Conservation (phyloP, 2,329 filamentous ascomycete species). For the Aspergillus neotritici region DNA sequence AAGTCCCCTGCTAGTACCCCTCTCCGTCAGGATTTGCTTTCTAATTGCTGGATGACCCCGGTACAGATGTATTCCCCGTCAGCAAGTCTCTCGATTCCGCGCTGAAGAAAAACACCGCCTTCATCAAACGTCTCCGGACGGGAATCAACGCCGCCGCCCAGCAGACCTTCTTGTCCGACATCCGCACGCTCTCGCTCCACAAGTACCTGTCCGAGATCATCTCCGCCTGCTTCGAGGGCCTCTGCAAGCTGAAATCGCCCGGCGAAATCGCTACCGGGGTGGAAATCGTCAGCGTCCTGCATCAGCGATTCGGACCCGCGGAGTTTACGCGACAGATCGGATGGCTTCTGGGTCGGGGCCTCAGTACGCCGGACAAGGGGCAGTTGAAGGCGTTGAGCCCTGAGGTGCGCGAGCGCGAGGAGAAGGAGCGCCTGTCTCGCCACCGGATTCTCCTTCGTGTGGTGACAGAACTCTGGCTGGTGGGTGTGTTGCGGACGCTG, state of each 20-base stretch:
- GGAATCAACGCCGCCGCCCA: constrained; percentile 75
- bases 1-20: constrained; percentile 17
- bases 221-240: constrained; percentile 87
- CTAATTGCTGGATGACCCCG: constrained; percentile 18
- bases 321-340: constrained; percentile 90
- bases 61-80: constrained; percentile 68
- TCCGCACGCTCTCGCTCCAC: constrained; percentile 81
- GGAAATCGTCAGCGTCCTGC: constrained; percentile 89
- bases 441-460: constrained; percentile 83
- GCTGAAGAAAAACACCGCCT: constrained; percentile 95
- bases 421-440: constrained; percentile 82
- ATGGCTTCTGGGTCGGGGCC: constrained; percentile 85
- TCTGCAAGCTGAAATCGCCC: constrained; percentile 84
- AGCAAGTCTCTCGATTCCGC: constrained; percentile 82
- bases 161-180: constrained; percentile 80
- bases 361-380: constrained; percentile 84
- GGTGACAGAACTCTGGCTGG: constrained; percentile 93
- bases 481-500: constrained; percentile 77
- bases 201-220: constrained; percentile 98
- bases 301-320: constrained; percentile 83
- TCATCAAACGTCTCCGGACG: constrained; percentile 92
- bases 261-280: constrained; percentile 89
- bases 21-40: constrained; percentile 6
- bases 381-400: constrained; percentile 69
- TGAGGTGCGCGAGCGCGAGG: constrained; percentile 87